Conservation (phyloP, 768 basidiomycete genomes). For the Agaricus blazei region DNA sequence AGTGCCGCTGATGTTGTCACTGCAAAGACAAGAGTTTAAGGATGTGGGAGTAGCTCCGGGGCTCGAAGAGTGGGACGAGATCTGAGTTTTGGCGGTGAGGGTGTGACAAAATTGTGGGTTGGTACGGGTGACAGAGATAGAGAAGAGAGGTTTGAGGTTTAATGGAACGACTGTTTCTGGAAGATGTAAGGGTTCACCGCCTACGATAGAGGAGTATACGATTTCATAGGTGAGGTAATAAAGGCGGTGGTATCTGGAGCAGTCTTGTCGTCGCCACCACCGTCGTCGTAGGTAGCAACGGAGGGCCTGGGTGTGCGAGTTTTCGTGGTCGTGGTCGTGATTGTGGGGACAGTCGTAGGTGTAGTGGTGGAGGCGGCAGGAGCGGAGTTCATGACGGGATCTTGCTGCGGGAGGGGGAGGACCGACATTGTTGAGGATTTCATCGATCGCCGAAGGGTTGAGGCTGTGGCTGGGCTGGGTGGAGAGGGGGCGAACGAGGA, state of each 20-base stretch:
- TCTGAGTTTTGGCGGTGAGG: conserved; percentile 56
- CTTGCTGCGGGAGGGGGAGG: conserved; percentile 12
- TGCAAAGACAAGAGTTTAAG: conserved; percentile 39
- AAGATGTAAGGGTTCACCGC: conserved; percentile 24
- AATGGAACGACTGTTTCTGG: conserved; percentile 56
- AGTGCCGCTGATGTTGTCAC: conserved; percentile 39
- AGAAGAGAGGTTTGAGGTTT: conserved; percentile 51
- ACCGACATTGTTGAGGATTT: conserved; percentile 39
- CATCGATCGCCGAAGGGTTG: conserved; percentile 55
- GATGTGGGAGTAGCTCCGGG: conserved; percentile 64
- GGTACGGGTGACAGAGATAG: conserved; percentile 36
- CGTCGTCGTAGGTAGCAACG: conserved; percentile 25
- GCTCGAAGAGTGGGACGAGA: conserved; percentile 48
- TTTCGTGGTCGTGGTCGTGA: conserved; percentile 7
- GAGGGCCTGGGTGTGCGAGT: conserved; percentile 16
- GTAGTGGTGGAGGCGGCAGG: conserved; percentile 13
- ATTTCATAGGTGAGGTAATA: conserved; percentile 25
- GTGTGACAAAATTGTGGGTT: conserved; percentile 42
- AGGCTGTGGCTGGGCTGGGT: conserved; percentile 71
- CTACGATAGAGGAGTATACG: conserved; percentile 31
- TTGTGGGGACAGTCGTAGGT: conserved; percentile 6
- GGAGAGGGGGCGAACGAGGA: conserved; percentile 60
- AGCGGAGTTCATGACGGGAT: background rate
- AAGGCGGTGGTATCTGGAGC: conserved; percentile 21
- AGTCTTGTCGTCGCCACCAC: conserved; percentile 31